Evolutionary conservation across 306 rosid genomes (phyloP).

Genomic region (Gastrolobium bilobum): DNA sequence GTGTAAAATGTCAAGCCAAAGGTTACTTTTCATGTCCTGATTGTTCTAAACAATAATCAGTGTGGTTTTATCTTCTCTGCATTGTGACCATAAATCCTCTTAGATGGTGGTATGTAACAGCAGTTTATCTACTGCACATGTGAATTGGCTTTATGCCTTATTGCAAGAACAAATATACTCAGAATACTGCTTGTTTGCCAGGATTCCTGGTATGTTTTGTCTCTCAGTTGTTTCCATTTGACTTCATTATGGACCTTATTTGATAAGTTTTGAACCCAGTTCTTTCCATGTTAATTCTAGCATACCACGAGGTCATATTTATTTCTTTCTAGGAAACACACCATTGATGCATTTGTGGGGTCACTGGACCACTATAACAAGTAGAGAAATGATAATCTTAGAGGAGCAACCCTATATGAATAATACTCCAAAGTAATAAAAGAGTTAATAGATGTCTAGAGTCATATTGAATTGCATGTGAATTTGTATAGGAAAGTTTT

Average conservation of each 20-base stretch:
- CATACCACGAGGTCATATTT: constrained; percentile 9
- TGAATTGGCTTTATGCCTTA: constrained; percentile 1
- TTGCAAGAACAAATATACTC: background rate
- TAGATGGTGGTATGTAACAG: background rate
- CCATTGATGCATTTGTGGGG: constrained; percentile 11
- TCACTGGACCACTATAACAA: constrained; percentile 24
- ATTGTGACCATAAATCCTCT: constrained; percentile 6
- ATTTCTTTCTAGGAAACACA: constrained; percentile 23
- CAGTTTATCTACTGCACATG: background rate
- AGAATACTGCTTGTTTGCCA: constrained; percentile 1
- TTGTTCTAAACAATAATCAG: constrained; percentile 58
- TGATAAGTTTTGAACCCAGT: constrained; percentile 40
- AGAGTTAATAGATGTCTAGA: background rate
- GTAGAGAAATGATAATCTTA: background rate
- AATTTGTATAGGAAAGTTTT: background rate
- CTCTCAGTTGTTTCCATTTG: constrained; percentile 4
- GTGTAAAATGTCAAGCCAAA: constrained; percentile 73
- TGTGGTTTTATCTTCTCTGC: constrained; percentile 23
- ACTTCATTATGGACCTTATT: background rate
- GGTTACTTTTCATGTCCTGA: constrained; percentile 86
- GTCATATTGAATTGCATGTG: background rate
- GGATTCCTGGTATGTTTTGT: constrained; percentile 13
- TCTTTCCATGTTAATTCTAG: constrained; percentile 28
- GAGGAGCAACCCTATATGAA: background rate
- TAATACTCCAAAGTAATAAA: background rate